These are phyloP conservation scores for Solanum arcanum DNA, from an alignment of 257 asterid genomes.

Conservation along the genomic window DNA sequence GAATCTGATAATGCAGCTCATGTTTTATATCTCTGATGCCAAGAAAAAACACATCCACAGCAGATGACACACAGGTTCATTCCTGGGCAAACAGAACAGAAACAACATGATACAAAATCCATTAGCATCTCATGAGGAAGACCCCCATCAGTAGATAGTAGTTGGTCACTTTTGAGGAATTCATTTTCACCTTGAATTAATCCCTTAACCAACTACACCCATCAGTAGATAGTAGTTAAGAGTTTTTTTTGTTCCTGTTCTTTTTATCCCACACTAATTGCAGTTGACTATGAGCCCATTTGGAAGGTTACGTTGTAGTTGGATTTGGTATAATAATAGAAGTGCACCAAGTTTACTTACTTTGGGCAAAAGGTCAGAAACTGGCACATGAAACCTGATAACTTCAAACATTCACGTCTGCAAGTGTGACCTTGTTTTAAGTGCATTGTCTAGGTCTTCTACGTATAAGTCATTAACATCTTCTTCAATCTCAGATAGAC, in stretches of 20 bases:
- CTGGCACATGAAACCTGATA: not conserved
- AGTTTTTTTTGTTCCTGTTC: not conserved
- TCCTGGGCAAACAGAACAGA: not conserved
- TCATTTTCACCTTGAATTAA: not conserved
- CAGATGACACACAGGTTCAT: not conserved
- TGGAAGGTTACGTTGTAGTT: not conserved
- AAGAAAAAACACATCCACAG: slow-evolving; percentile 23
- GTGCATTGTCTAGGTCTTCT: not conserved
- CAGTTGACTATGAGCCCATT: not conserved
- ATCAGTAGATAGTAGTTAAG: too few relatives aligned
- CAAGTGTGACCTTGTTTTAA: not conserved
- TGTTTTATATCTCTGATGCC: slow-evolving; percentile 84
- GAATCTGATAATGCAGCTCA: slow-evolving; percentile 46
- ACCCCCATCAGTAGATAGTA: not conserved
- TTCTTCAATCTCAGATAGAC: not conserved
- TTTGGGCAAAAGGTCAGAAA: not conserved
- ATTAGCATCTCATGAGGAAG: not conserved
- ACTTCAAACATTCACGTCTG: not conserved
- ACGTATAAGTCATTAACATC: not conserved
- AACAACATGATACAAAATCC: not conserved
- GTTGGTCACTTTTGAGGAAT: not conserved
- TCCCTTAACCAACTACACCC: not conserved
- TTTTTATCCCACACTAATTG: not conserved
- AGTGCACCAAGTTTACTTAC: not conserved
- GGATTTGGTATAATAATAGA: not conserved